Evolutionary conservation across 73 alveolate species (phyloP).

Genomic region (Tetrahymena borealis): DNA sequence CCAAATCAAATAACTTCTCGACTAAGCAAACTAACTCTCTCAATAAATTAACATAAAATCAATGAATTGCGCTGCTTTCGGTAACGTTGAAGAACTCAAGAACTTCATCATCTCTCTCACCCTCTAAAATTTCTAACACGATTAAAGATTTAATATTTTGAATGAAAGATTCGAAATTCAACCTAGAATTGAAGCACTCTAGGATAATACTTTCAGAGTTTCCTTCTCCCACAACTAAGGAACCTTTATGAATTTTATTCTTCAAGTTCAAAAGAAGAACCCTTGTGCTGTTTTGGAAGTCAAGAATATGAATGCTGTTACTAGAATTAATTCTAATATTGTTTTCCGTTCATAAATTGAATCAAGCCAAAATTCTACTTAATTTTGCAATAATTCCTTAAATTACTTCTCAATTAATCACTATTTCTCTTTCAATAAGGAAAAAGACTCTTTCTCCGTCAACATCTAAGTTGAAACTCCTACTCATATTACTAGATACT

Average conservation of each 20-base stretch:
- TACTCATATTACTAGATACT: background rate
- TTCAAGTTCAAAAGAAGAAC: background rate
- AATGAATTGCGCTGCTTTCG: too few relatives aligned
- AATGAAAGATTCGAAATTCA: background rate
- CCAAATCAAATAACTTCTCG: too few relatives aligned
- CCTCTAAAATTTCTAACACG: too few relatives aligned
- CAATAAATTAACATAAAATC: too few relatives aligned
- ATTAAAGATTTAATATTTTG: too few relatives aligned
- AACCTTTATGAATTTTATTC: background rate
- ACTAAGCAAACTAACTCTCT: too few relatives aligned
- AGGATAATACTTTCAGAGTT: background rate
- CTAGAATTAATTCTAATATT: background rate
- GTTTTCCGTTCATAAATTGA: background rate
- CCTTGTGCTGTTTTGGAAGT: background rate
- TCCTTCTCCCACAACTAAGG: background rate
- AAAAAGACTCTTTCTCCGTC: background rate
- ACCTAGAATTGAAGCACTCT: background rate
- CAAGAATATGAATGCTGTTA: background rate
- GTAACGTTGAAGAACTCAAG: too few relatives aligned
- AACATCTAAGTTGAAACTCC: background rate
- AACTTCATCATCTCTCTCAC: too few relatives aligned
- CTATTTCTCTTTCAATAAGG: background rate
- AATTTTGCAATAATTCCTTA: background rate
- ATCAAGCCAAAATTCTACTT: background rate
- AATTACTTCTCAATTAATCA: background rate